Conservation (phyloP, 352 stramenopile genomes). For the Pythium scleroteichum region DNA sequence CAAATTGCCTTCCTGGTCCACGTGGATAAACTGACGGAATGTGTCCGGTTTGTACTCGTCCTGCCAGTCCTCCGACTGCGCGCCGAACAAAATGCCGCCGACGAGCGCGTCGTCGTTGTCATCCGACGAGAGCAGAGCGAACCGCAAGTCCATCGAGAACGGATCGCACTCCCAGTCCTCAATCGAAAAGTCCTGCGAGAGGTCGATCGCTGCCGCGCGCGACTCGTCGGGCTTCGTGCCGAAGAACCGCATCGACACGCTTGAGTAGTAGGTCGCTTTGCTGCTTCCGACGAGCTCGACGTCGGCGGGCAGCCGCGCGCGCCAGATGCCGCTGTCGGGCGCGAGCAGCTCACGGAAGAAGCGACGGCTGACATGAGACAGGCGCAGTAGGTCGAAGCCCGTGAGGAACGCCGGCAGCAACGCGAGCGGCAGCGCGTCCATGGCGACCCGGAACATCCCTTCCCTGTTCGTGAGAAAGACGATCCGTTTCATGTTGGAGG, state of each 20-base stretch:
- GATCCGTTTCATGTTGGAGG: no score
- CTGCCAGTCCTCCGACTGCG: conserved; percentile 13
- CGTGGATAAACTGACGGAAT: background rate
- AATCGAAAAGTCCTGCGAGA: conserved; percentile 3
- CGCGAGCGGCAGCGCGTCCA: background rate
- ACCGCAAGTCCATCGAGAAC: conserved; percentile 16
- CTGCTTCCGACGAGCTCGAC: background rate
- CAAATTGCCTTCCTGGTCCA: background rate
- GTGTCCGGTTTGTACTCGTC: conserved; percentile 11
- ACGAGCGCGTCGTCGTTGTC: background rate
- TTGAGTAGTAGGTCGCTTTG: conserved; percentile 6
- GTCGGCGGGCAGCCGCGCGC: background rate
- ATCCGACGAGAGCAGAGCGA: conserved; percentile 6
- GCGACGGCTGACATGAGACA: conserved; percentile 1
- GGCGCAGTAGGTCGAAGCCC: conserved; percentile 10
- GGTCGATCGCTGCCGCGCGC: conserved; percentile 1
- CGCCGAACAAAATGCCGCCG: conserved; percentile 10
- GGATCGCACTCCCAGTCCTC: background rate
- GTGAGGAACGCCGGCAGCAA: conserved; percentile 14
- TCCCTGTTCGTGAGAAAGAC: no score
- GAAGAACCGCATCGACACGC: conserved; percentile 2
- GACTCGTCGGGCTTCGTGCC: background rate
- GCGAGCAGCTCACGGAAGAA: conserved; percentile 1
- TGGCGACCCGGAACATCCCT: no score
- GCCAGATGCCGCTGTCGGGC: background rate